Evolutionary conservation across 164 flowering plant genomes (phyloP).

Genomic region (Stephania cephalantha): DNA sequence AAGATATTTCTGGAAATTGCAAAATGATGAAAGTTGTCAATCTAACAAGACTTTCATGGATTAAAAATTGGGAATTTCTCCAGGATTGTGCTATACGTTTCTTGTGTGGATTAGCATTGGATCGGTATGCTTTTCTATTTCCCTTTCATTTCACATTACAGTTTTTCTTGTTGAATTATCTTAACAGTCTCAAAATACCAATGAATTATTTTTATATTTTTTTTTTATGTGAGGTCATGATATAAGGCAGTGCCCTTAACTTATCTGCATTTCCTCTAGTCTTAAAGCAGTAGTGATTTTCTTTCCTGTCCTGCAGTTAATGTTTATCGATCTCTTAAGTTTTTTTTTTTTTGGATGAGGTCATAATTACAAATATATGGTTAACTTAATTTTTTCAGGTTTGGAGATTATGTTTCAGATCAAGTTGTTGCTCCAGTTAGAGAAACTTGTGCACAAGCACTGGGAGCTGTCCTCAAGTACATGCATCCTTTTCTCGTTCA

Average conservation of each 20-base stretch:
- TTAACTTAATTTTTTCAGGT: slow-evolving; percentile 38
- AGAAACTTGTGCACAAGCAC: slow-evolving; percentile 98
- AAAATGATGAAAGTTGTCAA: slow-evolving; percentile 59
- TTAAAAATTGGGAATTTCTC: slow-evolving; percentile 82
- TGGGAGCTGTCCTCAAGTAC: slow-evolving; percentile 90
- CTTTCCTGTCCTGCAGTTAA: background rate
- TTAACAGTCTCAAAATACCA: slow-evolving; percentile 1
- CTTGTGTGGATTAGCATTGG: slow-evolving; percentile 77
- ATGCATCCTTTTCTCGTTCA: slow-evolving; percentile 79
- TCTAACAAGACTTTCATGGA: slow-evolving; percentile 68
- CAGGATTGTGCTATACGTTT: slow-evolving; percentile 96
- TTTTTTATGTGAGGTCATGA: background rate
- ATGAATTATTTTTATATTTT: background rate
- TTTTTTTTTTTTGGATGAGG: background rate
- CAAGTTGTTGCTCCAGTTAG: slow-evolving; percentile 99
- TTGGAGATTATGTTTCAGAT: slow-evolving; percentile 99
- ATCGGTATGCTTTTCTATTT: slow-evolving; percentile 55
- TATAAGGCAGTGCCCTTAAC: background rate
- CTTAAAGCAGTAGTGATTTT: background rate
- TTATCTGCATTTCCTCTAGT: background rate
- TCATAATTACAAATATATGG: background rate
- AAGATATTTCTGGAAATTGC: slow-evolving; percentile 35
- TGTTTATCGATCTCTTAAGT: background rate
- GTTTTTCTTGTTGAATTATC: background rate
- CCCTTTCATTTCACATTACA: background rate